Base-by-base conservation (phyloP, 768 basidiomycete species). In the Mycena belliarum region DNA sequence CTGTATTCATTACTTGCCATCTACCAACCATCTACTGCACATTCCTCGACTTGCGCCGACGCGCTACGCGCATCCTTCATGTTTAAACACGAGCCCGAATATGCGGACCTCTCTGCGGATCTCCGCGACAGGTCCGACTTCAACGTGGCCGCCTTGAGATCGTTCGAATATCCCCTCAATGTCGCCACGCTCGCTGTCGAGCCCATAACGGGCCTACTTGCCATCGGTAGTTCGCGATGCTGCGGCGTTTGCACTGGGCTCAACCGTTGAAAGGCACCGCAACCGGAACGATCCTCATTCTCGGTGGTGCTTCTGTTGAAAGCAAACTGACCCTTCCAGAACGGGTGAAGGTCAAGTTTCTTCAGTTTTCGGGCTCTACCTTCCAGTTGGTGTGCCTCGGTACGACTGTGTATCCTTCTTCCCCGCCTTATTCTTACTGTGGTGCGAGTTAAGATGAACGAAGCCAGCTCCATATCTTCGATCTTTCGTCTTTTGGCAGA, bases 231-330 rank as follows among this genome's bases (percentile, higher is more conserved):
- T 74, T 50, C 29, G 49, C 18, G 41, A 23, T 49, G 49, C 48
- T 23, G 58, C 44, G 20, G 26, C 38, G 29, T 43, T 12, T 4
- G 15, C 37, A 55, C 43, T 24, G n/a, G 44, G 47, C 57, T 50
- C 56, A 42, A 59, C 43, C 32, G 26, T 26, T 61, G 43, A 47
- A 26, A 88, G 92, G 89, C 3, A 91, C 90, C 0, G 69, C 79
- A 6, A 67, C 71, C n/a, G 92, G 93, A 0, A 55, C 68, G 1
- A 78, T 95, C 32, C 77, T 86, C 54, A 62, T 94, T 24, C 82
- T 85, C 61, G 94, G 93, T 2, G 77, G 82, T 6, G 80, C 86
- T 3, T 83, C 87, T 4, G 88, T 93, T 14, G 78, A 85, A 49
- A 70, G 70, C 42, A 79, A 70, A 51, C 66, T 88, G 29, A 67